Conservation (phyloP, 169 alveolate species). For the Blepharisma undulans region DNA sequence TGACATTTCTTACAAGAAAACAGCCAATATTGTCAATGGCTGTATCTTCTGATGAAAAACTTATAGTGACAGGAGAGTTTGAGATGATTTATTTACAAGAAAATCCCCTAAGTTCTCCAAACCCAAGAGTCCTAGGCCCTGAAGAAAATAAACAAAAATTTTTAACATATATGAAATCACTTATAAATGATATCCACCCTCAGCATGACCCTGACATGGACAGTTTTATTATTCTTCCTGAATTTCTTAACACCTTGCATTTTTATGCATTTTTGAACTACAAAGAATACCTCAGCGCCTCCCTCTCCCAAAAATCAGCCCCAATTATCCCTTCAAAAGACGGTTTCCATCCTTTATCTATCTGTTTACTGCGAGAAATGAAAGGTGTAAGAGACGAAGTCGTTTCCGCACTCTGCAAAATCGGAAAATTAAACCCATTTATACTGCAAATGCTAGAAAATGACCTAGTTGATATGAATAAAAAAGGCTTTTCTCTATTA, state of each 20-base stretch:
- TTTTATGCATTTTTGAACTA: not conserved
- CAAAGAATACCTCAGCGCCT: not conserved
- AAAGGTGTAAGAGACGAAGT: slow-evolving; percentile 21
- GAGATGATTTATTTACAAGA: slow-evolving; percentile 4
- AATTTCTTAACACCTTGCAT: slow-evolving; percentile 14
- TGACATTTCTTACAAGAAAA: not conserved
- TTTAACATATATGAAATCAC: not conserved
- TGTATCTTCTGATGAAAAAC: not conserved
- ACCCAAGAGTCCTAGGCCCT: slow-evolving; percentile 19
- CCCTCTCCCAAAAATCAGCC: not conserved
- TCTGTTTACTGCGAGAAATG: not conserved
- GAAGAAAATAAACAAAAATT: slow-evolving; percentile 11
- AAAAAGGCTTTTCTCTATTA: slow-evolving; percentile 7
- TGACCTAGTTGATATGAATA: not conserved
- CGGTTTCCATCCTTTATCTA: slow-evolving; percentile 2
- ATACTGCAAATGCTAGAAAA: slow-evolving; percentile 7
- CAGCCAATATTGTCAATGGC: slow-evolving; percentile 8
- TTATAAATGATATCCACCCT: not conserved
- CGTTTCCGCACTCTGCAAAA: not conserved
- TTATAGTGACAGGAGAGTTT: not conserved
- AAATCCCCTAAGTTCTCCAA: not conserved
- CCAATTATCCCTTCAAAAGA: not conserved
- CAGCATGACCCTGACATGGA: slow-evolving; percentile 27
- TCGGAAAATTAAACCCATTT: not conserved
- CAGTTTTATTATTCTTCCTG: slow-evolving; percentile 5